Conservation (phyloP, 495 filamentous ascomycete species). For the Daldinia childiae region DNA sequence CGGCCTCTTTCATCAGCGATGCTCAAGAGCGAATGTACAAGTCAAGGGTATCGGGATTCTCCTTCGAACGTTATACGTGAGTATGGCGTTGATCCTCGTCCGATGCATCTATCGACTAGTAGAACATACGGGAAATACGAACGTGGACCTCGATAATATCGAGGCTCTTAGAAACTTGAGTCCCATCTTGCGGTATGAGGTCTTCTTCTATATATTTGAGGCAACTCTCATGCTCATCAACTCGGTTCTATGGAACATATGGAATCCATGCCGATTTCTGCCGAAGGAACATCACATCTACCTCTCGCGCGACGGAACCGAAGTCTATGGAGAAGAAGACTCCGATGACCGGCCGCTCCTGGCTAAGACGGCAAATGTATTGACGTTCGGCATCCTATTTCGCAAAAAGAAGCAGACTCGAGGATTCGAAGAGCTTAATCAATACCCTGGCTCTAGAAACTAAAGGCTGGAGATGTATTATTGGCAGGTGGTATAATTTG, state of each 20-base stretch:
- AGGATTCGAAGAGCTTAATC: conserved; percentile 22
- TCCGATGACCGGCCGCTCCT: conserved; percentile 38
- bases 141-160: conserved; percentile 24
- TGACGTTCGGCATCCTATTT: conserved; percentile 46
- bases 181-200: conserved; percentile 48
- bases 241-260: conserved; percentile 48
- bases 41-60: conserved; percentile 19
- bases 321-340: conserved; percentile 30
- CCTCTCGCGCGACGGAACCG: conserved; percentile 43
- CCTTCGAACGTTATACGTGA: conserved; percentile 44
- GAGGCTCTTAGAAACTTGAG: conserved; percentile 39
- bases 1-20: conserved; percentile 47
- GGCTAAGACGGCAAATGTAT: conserved; percentile 34
- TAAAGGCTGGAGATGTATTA: background rate
- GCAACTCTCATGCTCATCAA: conserved; percentile 48
- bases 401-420: conserved; percentile 19
- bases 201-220: conserved; percentile 51
- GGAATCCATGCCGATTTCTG: conserved; percentile 47
- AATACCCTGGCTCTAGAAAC: background rate
- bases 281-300: conserved; percentile 39
- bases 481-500: background rate
- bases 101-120: conserved; percentile 49
- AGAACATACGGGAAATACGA: conserved; percentile 46
- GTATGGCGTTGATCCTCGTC: conserved; percentile 46
- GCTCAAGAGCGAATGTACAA: conserved; percentile 19